Evolutionary conservation across 2,329 filamentous ascomycete species (phyloP), one percentile per base, ranked within the genome.

Genomic region (Fusarium multiceps): DNA sequence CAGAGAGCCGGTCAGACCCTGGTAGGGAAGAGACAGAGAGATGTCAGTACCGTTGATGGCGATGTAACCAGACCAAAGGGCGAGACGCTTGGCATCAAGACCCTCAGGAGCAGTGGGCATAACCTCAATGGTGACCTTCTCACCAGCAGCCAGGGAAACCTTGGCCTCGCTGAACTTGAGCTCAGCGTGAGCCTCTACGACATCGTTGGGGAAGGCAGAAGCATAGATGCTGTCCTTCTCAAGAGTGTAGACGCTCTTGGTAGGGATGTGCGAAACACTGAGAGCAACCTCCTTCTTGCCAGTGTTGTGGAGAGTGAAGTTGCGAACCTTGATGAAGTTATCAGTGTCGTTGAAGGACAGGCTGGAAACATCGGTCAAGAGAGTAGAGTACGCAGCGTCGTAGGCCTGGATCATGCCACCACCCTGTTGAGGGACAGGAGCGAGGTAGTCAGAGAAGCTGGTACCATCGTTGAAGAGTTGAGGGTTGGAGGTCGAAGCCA

Each of bases 311-410:
- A 91, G 81, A 49, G 81, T 84, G 72, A 91, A 88, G 68, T 84
- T 83, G 43, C 83, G 79, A 9, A 78, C 79, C 23, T 80, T 75
- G 49, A 78, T 76, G 66, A 88, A 84, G 80, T 90, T 76, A 66
- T 87, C 86, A 1, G 88, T 88, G 75, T 91, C 89, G 74, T 90
- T 90, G 80, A 90, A 89, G 3, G 86, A 83, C n/a, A 91, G 77
- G 74, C 84, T 87, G 25, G 85, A 85, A 14, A 82, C 82, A 72
- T 83, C 85, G 23, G 90, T 78, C 21, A 87, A 71, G 1, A 84
- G 85, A 2, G 82, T 86, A 14, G 85, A 80, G 72, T 86, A 83
- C 13, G 88, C 86, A 5, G 88, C 86, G 51, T 89, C 86, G 70
- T 85, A 86, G 3, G 87, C 88, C 65, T 89, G 86, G 37, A 91